These are phyloP conservation scores for Pseudozyma thailandica DNA, from an alignment of 1,284 basidiomycete species.

Conservation along the genomic window DNA sequence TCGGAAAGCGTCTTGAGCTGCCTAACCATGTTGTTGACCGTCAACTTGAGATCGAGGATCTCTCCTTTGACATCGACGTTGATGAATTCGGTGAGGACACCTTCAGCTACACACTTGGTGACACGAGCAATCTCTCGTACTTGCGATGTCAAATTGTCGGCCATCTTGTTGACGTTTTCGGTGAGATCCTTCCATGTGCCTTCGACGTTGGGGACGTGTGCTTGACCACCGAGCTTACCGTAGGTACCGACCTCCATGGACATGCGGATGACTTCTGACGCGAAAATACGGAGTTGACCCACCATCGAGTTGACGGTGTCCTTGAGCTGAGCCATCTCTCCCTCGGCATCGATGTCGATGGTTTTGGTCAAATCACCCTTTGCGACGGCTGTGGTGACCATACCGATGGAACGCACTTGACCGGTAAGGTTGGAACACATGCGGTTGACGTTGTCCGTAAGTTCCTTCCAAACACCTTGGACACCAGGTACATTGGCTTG, in stretches of 20 bases:
- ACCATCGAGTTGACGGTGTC: slow-evolving; percentile 93
- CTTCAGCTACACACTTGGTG: slow-evolving; percentile 79
- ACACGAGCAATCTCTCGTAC: slow-evolving; percentile 69
- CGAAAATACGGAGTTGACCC: slow-evolving; percentile 81
- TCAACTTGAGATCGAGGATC: slow-evolving; percentile 86
- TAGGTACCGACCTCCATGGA: slow-evolving; percentile 68
- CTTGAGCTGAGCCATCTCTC: slow-evolving; percentile 87
- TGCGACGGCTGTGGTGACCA: slow-evolving; percentile 91
- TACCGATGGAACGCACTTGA: slow-evolving; percentile 89
- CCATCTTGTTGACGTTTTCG: slow-evolving; percentile 71
- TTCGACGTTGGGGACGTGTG: slow-evolving; percentile 69
- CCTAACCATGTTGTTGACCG: slow-evolving; percentile 68
- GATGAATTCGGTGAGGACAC: slow-evolving; percentile 88
- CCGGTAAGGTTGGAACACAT: slow-evolving; percentile 93
- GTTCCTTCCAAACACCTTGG: slow-evolving; percentile 68
- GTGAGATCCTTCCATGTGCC: slow-evolving; percentile 71
- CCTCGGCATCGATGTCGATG: slow-evolving; percentile 80
- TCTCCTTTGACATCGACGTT: slow-evolving; percentile 96
- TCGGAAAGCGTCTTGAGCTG: slow-evolving; percentile 66
- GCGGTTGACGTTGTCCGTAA: slow-evolving; percentile 79
- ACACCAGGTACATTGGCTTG: slow-evolving; percentile 68
- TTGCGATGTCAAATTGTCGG: slow-evolving; percentile 65
- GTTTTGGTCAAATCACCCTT: slow-evolving; percentile 71
- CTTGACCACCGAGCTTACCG: slow-evolving; percentile 66
- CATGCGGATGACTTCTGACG: slow-evolving; percentile 75